Conservation (phyloP, 2,329 filamentous ascomycete species). For the Arthrobotrys musiformis region DNA sequence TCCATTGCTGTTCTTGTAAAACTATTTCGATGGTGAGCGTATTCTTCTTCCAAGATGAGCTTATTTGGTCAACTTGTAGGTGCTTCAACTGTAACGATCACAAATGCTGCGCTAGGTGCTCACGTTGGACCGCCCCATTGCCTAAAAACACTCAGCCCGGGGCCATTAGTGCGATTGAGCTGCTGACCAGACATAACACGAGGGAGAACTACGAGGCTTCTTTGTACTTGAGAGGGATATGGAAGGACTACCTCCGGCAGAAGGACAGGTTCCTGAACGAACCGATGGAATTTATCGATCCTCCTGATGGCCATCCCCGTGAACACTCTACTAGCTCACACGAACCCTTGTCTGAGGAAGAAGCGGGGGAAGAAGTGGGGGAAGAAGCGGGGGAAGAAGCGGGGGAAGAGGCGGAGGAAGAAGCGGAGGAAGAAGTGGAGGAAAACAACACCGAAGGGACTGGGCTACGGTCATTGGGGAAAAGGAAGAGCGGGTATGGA, state of each 20-base stretch:
- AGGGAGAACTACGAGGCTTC: slow-evolving; percentile 31
- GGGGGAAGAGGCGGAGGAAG: background rate
- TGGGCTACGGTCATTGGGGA: slow-evolving; percentile 17
- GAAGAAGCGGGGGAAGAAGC: too few species aligned
- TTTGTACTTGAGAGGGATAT: slow-evolving; percentile 39
- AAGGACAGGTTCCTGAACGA: background rate
- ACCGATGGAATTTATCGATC: background rate
- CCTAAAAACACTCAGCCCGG: background rate
- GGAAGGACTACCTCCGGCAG: slow-evolving; percentile 30
- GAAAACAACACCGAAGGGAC: background rate
- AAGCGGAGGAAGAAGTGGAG: background rate
- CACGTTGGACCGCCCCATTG: slow-evolving; percentile 8
- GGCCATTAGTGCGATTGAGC: background rate
- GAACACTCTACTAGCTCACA: too few species aligned
- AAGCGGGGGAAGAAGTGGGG: too few species aligned
- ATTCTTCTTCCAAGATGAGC: slow-evolving; percentile 40
- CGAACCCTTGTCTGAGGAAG: too few species aligned
- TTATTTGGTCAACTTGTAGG: slow-evolving; percentile 26
- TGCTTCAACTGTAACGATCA: slow-evolving; percentile 27
- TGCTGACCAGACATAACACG: background rate
- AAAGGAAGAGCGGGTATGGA: slow-evolving; percentile 1
- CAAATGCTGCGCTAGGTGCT: slow-evolving; percentile 19
- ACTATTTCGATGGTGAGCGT: background rate
- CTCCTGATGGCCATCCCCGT: background rate
- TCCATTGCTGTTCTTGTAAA: slow-evolving; percentile 27